Evolutionary conservation across 2,329 filamentous ascomycete species (phyloP), one percentile per base, ranked within the genome.

Genomic region (Nemania sp.): DNA sequence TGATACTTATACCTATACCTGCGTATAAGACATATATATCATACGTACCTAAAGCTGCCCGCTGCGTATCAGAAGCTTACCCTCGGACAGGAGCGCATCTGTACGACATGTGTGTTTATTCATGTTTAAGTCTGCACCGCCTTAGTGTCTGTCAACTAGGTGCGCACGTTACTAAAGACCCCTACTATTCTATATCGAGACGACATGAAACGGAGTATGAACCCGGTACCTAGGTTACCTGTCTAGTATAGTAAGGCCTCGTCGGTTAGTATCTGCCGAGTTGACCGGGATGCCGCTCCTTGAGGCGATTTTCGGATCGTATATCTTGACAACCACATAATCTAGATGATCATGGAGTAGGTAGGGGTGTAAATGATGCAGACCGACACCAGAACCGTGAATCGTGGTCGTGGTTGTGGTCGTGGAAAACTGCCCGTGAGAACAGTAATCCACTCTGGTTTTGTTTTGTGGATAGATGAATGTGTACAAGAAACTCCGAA

Each of bases 271-370:
- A 18, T 50, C 56, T 49, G 21, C 52, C 40, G 52, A 18, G 34
- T 47, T n/a, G 47, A 62, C 60, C 43, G 34, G 60, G 60, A 59
- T 59, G 43, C 21, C 35, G 25, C 53, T 62, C 56, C 56, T 56
- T 53, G 9, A 39, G 35, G 43, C 48, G 37, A 50, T 56, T 29
- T 40, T 45, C 40, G 35, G 9, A 39, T 13, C 15, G 15, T 17
- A 25, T 32, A 18, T 34, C 35, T 55, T 15, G 45, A 52, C 12
- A n/a, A 12, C 4, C 17, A 25, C 11, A 13, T 35, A 7, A 35
- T 35, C 20, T 3, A 12, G 20, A 5, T 20, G n/a, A 25, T 15
- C 18, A 45, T 56, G n/a, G n/a, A n/a, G n/a, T 35, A n/a, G 34
- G 20, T 25, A 37, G 47, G 45, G 48, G 54, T 46, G 13, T 25